phyloP scores from a whole-genome alignment of 352 stramenopile genomes.

The Globisporangium nodosum region DNA sequence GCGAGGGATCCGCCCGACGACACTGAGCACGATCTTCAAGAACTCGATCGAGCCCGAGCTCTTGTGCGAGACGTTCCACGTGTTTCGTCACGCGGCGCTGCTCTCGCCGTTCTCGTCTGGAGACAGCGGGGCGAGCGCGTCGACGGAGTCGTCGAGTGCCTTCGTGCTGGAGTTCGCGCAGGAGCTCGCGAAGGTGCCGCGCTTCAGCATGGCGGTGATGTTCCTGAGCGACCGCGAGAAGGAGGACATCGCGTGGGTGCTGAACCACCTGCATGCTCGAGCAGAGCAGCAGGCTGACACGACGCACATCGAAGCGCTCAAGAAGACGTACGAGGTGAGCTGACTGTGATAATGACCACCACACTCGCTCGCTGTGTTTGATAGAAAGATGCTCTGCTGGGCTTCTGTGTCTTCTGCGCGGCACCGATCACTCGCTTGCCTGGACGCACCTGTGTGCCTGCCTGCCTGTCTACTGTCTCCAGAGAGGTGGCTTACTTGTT shows the following conservation, averaged over 20 bases:
- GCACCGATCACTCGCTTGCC: background rate
- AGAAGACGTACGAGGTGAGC: slow-evolving; percentile 34
- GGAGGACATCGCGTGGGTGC: slow-evolving; percentile 42
- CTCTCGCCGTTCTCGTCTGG: background rate
- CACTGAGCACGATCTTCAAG: slow-evolving; percentile 53
- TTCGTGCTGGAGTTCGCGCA: slow-evolving; percentile 36
- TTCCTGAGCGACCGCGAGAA: slow-evolving; percentile 68
- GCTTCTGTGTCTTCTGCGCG: background rate
- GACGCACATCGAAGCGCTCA: slow-evolving; percentile 21
- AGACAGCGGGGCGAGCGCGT: background rate
- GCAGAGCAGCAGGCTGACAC: background rate
- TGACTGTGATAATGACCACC: slow-evolving; percentile 1
- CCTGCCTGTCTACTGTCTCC: background rate
- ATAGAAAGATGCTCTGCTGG: background rate
- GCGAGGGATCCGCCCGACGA: slow-evolving; percentile 24
- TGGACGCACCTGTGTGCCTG: background rate
- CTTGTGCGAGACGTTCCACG: slow-evolving; percentile 59
- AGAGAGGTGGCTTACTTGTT: slow-evolving; percentile 45
- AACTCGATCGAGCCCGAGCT: slow-evolving; percentile 75
- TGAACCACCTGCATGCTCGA: slow-evolving; percentile 20
- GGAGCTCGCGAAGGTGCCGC: slow-evolving; percentile 41
- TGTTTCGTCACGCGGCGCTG: slow-evolving; percentile 27
- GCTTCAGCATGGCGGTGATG: slow-evolving; percentile 80
- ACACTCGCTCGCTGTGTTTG: background rate
- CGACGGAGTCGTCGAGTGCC: background rate